Base-by-base conservation (phyloP, 106 monocot species). In the Posidonia australis region DNA sequence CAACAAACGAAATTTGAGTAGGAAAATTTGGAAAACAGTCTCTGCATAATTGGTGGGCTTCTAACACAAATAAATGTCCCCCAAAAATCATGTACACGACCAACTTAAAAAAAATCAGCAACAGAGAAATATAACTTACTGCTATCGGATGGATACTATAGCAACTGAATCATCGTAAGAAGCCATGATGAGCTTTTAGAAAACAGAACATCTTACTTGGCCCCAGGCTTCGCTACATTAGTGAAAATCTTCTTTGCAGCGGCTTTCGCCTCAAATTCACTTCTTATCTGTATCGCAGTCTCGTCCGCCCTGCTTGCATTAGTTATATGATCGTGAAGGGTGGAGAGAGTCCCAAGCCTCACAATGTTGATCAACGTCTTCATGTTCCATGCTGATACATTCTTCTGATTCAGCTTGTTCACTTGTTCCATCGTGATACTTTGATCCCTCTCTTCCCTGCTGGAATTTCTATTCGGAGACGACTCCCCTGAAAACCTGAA, bases 301-400 rank as follows among this genome's bases (percentile, higher is more conserved):
- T 93, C 92, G 47, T 88, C 83, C 64, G 70, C 76, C 5, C 51
- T 71, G 12, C 42, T 23, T 11, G 36, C 77, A 47, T 74, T 63
- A 4, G 48, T 19, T 30, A 83, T 63, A 17, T 74, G 72, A 62
- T 88, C 84, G 24, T 88, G 78, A 23, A 88, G 73, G 0, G 88
- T 92, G 13, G 76, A 74, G 36, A 92, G 66, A 2, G 76, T 55
- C 65, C 92, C 81, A n/a, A 77, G 62, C 67, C 85, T 70, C 0
- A 88, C 83, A 3, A 93, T 79, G 43, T 75, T 88, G 77, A 86
- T 86, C 51, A 93, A 52, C 54, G 79, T 72, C 70, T 88, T 93
- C 92, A 93, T 93, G 43, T 74, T 93, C 92, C 92, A 93, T 9
- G 88, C 88, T 0, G 88, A 88, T 13, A 93, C 66, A 51, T 88